These are phyloP conservation scores for Symbiodinium pilosum DNA, from an alignment of 73 alveolate species.

Conservation along the genomic window DNA sequence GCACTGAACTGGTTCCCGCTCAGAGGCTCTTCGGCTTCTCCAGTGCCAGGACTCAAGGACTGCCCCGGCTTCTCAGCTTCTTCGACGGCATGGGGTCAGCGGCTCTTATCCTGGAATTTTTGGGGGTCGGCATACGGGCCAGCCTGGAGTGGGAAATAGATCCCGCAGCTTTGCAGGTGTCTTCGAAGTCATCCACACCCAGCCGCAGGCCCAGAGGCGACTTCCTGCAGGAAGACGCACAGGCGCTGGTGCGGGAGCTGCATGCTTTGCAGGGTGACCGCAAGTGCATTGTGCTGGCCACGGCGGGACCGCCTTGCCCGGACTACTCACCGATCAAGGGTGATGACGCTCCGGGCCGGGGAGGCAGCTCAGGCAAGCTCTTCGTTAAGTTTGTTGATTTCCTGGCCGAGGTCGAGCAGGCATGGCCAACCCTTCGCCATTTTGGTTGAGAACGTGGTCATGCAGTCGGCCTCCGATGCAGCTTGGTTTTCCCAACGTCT, in stretches of 20 bases:
- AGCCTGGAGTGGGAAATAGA: neutral
- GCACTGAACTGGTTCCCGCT: neutral
- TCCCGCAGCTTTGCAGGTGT: neutral
- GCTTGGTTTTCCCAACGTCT: neutral
- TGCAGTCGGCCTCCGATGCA: neutral
- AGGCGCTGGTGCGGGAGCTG: neutral
- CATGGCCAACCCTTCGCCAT: neutral
- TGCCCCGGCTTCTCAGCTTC: neutral
- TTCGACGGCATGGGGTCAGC: constrained; percentile 5
- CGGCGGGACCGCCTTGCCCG: neutral
- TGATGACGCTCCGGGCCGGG: neutral
- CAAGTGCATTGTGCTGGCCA: neutral
- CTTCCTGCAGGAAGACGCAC: neutral
- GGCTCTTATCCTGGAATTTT: neutral
- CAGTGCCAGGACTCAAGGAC: neutral
- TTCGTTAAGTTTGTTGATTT: neutral
- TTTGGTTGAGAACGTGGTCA: neutral
- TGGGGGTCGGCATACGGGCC: neutral
- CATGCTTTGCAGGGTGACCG: no score
- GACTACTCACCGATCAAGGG: neutral
- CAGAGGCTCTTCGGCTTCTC: neutral
- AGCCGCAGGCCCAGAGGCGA: neutral
- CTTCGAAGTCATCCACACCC: no score
- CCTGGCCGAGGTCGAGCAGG: neutral
- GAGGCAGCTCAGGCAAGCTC: neutral